A percentile compares a stretch with the other conserved stretches of the same genome.
These are phyloP conservation scores for Abrus pulchellus DNA, from an alignment of 306 rosid species.

Conservation along the genomic window DNA sequence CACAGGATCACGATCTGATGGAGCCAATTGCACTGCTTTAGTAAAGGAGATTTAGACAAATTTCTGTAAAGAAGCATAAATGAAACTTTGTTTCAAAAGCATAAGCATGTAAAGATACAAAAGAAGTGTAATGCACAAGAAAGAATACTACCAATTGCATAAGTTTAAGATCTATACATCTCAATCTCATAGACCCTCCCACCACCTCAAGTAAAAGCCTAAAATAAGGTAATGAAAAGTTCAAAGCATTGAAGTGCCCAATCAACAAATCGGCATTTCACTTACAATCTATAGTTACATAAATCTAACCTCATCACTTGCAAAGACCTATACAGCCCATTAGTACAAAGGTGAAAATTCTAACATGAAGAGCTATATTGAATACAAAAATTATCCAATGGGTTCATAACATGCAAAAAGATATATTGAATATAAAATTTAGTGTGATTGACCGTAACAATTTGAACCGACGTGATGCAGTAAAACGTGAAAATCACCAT, in stretches of 20 bases:
- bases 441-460: background rate
- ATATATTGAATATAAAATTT: background rate
- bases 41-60: slow-evolving; percentile 58
- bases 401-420: slow-evolving; percentile 10
- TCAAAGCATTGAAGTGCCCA: slow-evolving; percentile 19
- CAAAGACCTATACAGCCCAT: background rate
- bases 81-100: slow-evolving; percentile 69
- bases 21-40: slow-evolving; percentile 57
- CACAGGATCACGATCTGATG: slow-evolving; percentile 56
- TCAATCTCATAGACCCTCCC: slow-evolving; percentile 46
- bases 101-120: slow-evolving; percentile 59
- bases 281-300: slow-evolving; percentile 15
- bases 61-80: slow-evolving; percentile 61
- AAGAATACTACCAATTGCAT: slow-evolving; percentile 50
- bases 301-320: slow-evolving; percentile 1
- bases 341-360: slow-evolving; percentile 3
- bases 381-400: background rate
- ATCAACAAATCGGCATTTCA: slow-evolving; percentile 31
- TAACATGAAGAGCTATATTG: slow-evolving; percentile 6
- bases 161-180: slow-evolving; percentile 42
- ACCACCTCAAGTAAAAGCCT: slow-evolving; percentile 49
- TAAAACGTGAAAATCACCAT: slow-evolving; percentile 43
- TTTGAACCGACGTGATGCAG: slow-evolving; percentile 31
- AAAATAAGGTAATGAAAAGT: slow-evolving; percentile 44
- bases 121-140: slow-evolving; percentile 60